Evolutionary conservation across 768 basidiomycete species (phyloP).

Genomic region (Roridomyces roridus): DNA sequence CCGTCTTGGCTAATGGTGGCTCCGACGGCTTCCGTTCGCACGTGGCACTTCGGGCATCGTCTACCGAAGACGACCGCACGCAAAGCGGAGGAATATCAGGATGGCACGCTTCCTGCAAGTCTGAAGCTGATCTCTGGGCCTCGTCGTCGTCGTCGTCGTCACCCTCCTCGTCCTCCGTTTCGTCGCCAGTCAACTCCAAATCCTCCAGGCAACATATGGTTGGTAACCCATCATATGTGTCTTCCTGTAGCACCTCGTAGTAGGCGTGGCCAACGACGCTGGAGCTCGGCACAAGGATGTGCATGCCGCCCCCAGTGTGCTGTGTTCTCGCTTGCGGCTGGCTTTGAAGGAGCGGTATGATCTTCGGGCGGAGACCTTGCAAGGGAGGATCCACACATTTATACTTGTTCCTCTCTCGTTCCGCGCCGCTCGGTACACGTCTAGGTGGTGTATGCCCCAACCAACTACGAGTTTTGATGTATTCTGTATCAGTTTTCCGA

Average conservation of each 20-base stretch:
- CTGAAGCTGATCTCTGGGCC: neutral
- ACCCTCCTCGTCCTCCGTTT: neutral
- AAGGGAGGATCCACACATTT: too few species aligned
- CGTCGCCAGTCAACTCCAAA: neutral
- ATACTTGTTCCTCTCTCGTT: too few species aligned
- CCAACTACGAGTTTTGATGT: too few species aligned
- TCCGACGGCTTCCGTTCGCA: too few species aligned
- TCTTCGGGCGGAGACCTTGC: neutral
- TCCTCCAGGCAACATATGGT: constrained; percentile 12
- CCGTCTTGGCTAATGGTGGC: too few species aligned
- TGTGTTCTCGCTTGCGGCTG: neutral
- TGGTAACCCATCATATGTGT: constrained; percentile 5
- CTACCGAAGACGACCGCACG: too few species aligned
- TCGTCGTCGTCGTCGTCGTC: neutral
- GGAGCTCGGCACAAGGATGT: neutral
- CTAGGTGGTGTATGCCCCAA: too few species aligned
- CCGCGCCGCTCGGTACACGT: too few species aligned
- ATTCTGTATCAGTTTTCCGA: too few species aligned
- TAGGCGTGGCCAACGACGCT: neutral
- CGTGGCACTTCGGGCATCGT: too few species aligned
- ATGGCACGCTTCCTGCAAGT: too few species aligned
- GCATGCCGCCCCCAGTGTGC: neutral
- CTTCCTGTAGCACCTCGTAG: constrained; percentile 3
- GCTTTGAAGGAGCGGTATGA: neutral
- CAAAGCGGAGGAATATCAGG: too few species aligned